These are phyloP conservation scores for Candida mattraensis DNA, from an alignment of 805 yeast species.

Conservation along the genomic window DNA sequence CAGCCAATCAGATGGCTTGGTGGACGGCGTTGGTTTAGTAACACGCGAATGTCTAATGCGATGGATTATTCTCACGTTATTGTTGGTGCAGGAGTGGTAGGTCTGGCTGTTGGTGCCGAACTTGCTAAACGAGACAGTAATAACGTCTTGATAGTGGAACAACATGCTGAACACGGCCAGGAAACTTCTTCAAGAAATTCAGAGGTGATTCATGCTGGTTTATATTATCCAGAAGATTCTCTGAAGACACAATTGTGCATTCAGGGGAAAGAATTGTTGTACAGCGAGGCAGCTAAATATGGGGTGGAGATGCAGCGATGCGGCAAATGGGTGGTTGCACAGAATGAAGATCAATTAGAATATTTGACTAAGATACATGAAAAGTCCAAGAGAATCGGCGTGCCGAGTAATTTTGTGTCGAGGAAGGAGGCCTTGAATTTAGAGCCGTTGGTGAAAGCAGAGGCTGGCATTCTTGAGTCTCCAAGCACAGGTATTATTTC, in stretches of 20 bases:
- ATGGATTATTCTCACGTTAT: slow-evolving; percentile 34
- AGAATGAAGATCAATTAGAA: slow-evolving; percentile 59
- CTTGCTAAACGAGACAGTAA: slow-evolving; percentile 43
- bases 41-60: too few species aligned
- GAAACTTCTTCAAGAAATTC: slow-evolving; percentile 90
- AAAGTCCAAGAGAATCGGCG: slow-evolving; percentile 50
- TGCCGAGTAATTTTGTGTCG: slow-evolving; percentile 59
- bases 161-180: slow-evolving; percentile 62
- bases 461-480: slow-evolving; percentile 61
- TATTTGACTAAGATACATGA: slow-evolving; percentile 54
- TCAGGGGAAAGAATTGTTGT: slow-evolving; percentile 69
- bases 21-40: too few species aligned
- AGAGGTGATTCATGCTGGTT: slow-evolving; percentile 90
- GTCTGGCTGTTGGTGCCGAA: slow-evolving; percentile 77
- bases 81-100: slow-evolving; percentile 85
- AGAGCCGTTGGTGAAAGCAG: slow-evolving; percentile 71
- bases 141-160: slow-evolving; percentile 68
- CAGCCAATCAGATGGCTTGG: too few species aligned
- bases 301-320: slow-evolving; percentile 62
- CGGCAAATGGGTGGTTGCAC: slow-evolving; percentile 90
- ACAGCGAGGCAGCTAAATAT: slow-evolving; percentile 43
- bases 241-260: slow-evolving; percentile 72
- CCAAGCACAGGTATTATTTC: slow-evolving; percentile 85
- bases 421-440: slow-evolving; percentile 41
- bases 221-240: slow-evolving; percentile 72